These are phyloP conservation scores for Metarhizium humberi DNA, from an alignment of 2,329 filamentous ascomycete species.

Conservation along the genomic window DNA sequence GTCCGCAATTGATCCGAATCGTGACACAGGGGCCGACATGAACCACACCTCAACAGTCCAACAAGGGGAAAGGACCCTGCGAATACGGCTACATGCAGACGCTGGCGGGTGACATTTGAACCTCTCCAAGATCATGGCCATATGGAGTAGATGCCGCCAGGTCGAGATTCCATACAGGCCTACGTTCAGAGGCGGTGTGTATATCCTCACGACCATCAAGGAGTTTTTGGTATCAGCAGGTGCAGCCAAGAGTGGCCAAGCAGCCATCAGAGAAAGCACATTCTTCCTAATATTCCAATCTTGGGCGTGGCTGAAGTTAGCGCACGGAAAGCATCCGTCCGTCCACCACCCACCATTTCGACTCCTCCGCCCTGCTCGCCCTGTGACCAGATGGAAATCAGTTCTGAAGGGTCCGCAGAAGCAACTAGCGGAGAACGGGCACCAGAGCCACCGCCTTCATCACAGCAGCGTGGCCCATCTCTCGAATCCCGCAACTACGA, in stretches of 20 bases:
- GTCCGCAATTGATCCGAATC: not conserved
- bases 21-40: not conserved
- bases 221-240: too few relatives aligned
- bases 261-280: too few relatives aligned
- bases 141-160: not conserved
- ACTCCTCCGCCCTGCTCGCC: too few relatives aligned
- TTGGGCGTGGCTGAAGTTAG: not conserved
- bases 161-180: not conserved
- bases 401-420: too few relatives aligned
- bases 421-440: too few relatives aligned
- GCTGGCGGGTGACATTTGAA: too few relatives aligned
- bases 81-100: not conserved
- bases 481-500: too few relatives aligned
- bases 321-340: not conserved
- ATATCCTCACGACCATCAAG: not conserved
- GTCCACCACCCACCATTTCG: not conserved
- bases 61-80: not conserved
- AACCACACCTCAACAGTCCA: not conserved
- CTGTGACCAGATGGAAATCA: too few relatives aligned
- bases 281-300: not conserved
- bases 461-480: too few relatives aligned
- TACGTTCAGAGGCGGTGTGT: not conserved
- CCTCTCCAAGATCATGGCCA: too few relatives aligned
- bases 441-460: too few relatives aligned
- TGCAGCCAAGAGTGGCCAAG: too few relatives aligned